Evolutionary conservation across 2,329 filamentous ascomycete genomes (phyloP).

Genomic region (Talaromyces atroroseus): DNA sequence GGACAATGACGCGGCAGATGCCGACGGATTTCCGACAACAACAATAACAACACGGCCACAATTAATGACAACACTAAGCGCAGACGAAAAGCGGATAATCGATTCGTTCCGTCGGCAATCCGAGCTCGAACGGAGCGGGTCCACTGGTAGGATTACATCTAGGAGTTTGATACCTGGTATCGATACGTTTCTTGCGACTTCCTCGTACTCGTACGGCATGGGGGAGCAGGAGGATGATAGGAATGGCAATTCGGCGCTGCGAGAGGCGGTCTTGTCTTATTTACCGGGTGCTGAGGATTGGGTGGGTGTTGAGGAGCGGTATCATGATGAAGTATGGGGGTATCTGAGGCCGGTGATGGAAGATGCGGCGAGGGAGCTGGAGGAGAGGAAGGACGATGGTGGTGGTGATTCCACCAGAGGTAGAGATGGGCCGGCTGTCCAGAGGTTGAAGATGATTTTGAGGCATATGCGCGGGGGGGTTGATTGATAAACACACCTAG

Average conservation of each 20-base stretch:
- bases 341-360: slow-evolving; percentile 53
- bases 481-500: background rate
- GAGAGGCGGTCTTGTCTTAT: slow-evolving; percentile 26
- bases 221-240: too few relatives aligned
- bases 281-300: slow-evolving; percentile 30
- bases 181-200: slow-evolving; percentile 22
- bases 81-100: slow-evolving; percentile 24
- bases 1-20: slow-evolving; percentile 21
- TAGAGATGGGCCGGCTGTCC: slow-evolving; percentile 31
- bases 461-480: slow-evolving; percentile 28
- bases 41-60: slow-evolving; percentile 15
- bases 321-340: slow-evolving; percentile 63
- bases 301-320: slow-evolving; percentile 32
- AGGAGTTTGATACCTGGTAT: slow-evolving; percentile 31
- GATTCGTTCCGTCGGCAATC: slow-evolving; percentile 27
- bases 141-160: slow-evolving; percentile 19
- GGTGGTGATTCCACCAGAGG: slow-evolving; percentile 3
- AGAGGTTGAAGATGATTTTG: slow-evolving; percentile 36
- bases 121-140: slow-evolving; percentile 3
- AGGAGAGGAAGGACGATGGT: slow-evolving; percentile 25
- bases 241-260: slow-evolving; percentile 14
- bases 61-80: slow-evolving; percentile 19
- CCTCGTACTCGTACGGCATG: too few relatives aligned
- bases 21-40: slow-evolving; percentile 10
- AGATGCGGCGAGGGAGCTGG: slow-evolving; percentile 54